phyloP scores from a whole-genome alignment of 2,329 filamentous ascomycete species.

The Atkinsonella texensis region DNA sequence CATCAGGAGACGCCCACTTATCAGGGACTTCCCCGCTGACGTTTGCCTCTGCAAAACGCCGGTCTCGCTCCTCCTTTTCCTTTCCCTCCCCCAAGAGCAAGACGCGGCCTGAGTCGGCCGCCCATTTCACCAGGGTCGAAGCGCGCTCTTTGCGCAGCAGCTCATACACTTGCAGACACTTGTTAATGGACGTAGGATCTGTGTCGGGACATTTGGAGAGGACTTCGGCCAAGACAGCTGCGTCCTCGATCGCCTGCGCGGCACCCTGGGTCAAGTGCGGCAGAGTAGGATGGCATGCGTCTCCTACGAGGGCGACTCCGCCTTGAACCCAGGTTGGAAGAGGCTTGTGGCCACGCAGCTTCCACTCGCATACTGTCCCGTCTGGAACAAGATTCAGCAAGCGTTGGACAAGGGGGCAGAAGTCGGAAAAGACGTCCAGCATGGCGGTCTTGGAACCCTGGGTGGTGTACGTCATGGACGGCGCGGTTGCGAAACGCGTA shows the following conservation, averaged over 20 bases:
- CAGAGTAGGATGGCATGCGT: slow-evolving; percentile 55
- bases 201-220: slow-evolving; percentile 26
- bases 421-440: slow-evolving; percentile 49
- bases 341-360: slow-evolving; percentile 41
- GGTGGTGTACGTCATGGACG: slow-evolving; percentile 50
- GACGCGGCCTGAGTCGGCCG: slow-evolving; percentile 35
- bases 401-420: slow-evolving; percentile 45
- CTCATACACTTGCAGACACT: slow-evolving; percentile 42
- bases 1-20: slow-evolving; percentile 58
- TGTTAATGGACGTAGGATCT: slow-evolving; percentile 28
- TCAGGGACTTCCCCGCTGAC: slow-evolving; percentile 43
- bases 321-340: slow-evolving; percentile 47
- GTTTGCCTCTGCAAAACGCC: slow-evolving; percentile 38
- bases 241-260: slow-evolving; percentile 55
- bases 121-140: slow-evolving; percentile 39
- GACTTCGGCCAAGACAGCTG: slow-evolving; percentile 44
- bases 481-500: slow-evolving; percentile 44
- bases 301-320: slow-evolving; percentile 44
- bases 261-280: slow-evolving; percentile 56
- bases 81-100: slow-evolving; percentile 44
- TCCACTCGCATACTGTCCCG: slow-evolving; percentile 53
- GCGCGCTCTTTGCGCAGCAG: slow-evolving; percentile 43
- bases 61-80: slow-evolving; percentile 44
- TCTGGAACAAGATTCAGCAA: slow-evolving; percentile 46
- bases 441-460: slow-evolving; percentile 48